phyloP scores from a whole-genome alignment of 495 filamentous ascomycete species.

The Penicillium flavigenum region DNA sequence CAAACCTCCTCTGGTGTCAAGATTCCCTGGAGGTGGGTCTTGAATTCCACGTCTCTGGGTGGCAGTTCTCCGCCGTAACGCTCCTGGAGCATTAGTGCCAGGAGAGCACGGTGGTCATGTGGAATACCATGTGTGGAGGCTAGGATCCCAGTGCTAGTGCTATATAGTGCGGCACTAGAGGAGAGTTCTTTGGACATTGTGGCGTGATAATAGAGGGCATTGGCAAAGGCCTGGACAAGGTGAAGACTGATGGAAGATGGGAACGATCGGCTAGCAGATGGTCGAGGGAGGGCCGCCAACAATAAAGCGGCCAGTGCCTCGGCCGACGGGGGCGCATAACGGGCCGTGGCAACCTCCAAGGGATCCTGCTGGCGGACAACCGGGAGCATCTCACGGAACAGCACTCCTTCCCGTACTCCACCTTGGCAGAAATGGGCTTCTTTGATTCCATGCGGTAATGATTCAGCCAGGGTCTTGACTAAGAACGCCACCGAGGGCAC shows the following conservation, averaged over 20 bases:
- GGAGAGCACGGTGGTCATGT: slow-evolving; percentile 66
- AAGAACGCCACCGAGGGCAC: slow-evolving; percentile 82
- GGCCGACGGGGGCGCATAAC: slow-evolving; percentile 47
- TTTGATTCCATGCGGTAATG: slow-evolving; percentile 64
- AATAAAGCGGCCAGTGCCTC: slow-evolving; percentile 43
- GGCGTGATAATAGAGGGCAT: slow-evolving; percentile 53
- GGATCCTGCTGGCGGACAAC: slow-evolving; percentile 62
- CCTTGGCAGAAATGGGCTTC: slow-evolving; percentile 80
- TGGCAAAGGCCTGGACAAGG: slow-evolving; percentile 51
- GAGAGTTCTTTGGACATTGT: slow-evolving; percentile 51
- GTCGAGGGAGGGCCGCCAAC: slow-evolving; percentile 43
- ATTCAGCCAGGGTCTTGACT: slow-evolving; percentile 66
- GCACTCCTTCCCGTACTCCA: slow-evolving; percentile 79
- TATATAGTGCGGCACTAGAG: slow-evolving; percentile 67
- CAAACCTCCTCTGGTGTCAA: slow-evolving; percentile 50
- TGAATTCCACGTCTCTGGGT: slow-evolving; percentile 49
- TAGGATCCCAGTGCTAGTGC: slow-evolving; percentile 66
- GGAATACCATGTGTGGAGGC: slow-evolving; percentile 67
- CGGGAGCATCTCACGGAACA: slow-evolving; percentile 64
- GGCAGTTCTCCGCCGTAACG: slow-evolving; percentile 71
- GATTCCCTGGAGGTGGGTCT: slow-evolving; percentile 46
- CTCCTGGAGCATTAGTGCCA: slow-evolving; percentile 72
- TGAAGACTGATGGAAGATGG: slow-evolving; percentile 42
- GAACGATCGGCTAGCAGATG: slow-evolving; percentile 21
- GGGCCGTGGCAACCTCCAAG: slow-evolving; percentile 57